Base-by-base conservation (phyloP, 805 yeast species). In the Lipomyces kockii region DNA sequence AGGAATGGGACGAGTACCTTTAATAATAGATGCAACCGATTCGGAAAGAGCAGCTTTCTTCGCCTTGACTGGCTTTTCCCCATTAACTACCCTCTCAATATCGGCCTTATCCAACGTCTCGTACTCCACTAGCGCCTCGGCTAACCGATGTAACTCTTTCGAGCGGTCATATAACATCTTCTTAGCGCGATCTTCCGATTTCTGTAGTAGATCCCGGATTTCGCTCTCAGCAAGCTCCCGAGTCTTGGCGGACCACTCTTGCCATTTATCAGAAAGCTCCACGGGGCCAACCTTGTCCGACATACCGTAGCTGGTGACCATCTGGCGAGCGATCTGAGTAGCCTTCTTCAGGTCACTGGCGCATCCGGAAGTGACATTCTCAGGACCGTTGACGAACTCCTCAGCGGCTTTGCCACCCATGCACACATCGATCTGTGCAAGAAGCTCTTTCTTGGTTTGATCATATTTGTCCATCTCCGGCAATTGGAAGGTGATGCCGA, bases 401-500 rank as follows among this genome's bases (percentile, higher is more conserved):
- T 95, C 99, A 37, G 99, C 99, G 66, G 92, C 88, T 78, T 93
- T 93, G 71, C 99, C 99, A 68, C 99, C 99, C 99, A 95, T 95
- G 78, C 97, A 92, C 60, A 95, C 99, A 78, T 95, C 99, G 72
- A 95, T 80, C 71, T 97, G 83, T 0, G 98, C 97, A 71, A 89
- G 83, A 78, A 97, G 91, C 80, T 95, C 98, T 68, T 84, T 86
- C 77, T 86, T 90, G 39, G 97, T 92, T 79, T 91, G 90, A 76
- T 94, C 98, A 69, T 91, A 92, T 81, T 95, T 94, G 80, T 95
- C 99, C 94, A 93, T 92, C 78, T 95, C 98, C 2, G 99, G 99
- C 72, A 95, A 85, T 79, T 94, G 98, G 86, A 93, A 95, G 0
- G 99, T 96, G 58, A 95, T 87, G 78, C 99, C 99, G 62, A 95